phyloP scores from a whole-genome alignment of 2,329 filamentous ascomycete genomes.

The Talaromyces albobiverticillius region DNA sequence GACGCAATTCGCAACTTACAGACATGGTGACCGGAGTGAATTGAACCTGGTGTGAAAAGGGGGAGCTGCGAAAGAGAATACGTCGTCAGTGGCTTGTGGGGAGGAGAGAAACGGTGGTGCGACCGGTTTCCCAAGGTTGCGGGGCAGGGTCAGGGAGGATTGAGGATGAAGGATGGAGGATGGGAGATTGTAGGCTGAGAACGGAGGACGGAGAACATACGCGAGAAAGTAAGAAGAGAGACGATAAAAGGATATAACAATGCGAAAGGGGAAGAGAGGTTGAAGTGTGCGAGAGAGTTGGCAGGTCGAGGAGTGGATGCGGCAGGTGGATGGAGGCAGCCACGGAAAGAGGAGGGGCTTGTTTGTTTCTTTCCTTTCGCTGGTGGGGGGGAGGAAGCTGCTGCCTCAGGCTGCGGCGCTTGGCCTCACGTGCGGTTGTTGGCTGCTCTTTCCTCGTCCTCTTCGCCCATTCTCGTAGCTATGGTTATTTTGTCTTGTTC shows the following conservation, averaged over 20 bases:
- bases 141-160: not conserved
- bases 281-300: not conserved
- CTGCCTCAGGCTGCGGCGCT: not conserved
- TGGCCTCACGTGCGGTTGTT: too few species aligned
- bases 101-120: not conserved
- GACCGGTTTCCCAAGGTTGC: conserved; percentile 8
- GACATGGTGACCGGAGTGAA: conserved; percentile 5
- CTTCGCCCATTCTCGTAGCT: too few species aligned
- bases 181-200: not conserved
- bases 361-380: not conserved
- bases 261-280: not conserved
- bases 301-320: not conserved
- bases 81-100: not conserved
- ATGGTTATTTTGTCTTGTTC: too few species aligned
- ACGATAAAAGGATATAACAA: not conserved
- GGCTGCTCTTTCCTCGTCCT: too few species aligned
- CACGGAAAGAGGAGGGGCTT: conserved; percentile 1
- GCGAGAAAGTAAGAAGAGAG: not conserved
- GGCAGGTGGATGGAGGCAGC: not conserved
- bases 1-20: conserved; percentile 1
- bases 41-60: not conserved
- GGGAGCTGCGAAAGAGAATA: not conserved
- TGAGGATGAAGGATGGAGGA: not conserved
- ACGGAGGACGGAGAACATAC: not conserved
- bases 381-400: conserved; percentile 1